These are phyloP conservation scores for Didymosphaeria variabile DNA, from an alignment of 2,329 filamentous ascomycete species.

Conservation along the genomic window DNA sequence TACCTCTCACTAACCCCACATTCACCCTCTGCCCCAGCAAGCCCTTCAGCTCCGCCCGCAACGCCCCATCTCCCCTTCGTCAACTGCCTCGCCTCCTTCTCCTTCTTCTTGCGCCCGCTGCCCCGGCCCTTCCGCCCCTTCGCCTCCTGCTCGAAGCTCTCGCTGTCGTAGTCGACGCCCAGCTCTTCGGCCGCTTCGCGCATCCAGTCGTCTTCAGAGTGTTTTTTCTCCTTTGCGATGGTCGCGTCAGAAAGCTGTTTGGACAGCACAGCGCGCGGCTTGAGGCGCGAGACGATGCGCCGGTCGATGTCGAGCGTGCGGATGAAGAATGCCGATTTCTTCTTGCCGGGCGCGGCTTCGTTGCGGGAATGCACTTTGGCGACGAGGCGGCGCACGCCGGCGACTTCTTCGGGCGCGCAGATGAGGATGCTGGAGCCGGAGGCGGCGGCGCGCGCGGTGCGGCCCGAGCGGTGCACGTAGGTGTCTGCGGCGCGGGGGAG, in stretches of 20 bases:
- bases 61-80: conserved; percentile 76
- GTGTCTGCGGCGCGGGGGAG: conserved; percentile 89
- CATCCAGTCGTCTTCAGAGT: conserved; percentile 85
- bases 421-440: conserved; percentile 85
- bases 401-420: conserved; percentile 90
- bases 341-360: conserved; percentile 60
- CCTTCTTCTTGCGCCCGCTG: conserved; percentile 75
- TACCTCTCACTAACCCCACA: conserved; percentile 89
- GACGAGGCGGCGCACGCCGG: conserved; percentile 81
- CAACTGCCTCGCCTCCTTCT: conserved; percentile 72
- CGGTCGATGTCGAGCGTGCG: conserved; percentile 85
- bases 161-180: conserved; percentile 91
- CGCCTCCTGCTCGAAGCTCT: conserved; percentile 74
- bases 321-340: conserved; percentile 71
- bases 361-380: conserved; percentile 81
- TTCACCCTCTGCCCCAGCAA: conserved; percentile 80
- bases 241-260: conserved; percentile 85
- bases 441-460: conserved; percentile 84
- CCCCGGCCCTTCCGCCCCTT: conserved; percentile 70
- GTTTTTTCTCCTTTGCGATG: conserved; percentile 86
- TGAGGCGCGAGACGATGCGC: conserved; percentile 77
- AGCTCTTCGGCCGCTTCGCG: conserved; percentile 87
- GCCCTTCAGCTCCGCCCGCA: conserved; percentile 76
- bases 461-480: conserved; percentile 94
- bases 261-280: conserved; percentile 79